These are phyloP conservation scores for Eutrema salsugineum DNA, from an alignment of 441 rosid genomes.

Conservation along the genomic window DNA sequence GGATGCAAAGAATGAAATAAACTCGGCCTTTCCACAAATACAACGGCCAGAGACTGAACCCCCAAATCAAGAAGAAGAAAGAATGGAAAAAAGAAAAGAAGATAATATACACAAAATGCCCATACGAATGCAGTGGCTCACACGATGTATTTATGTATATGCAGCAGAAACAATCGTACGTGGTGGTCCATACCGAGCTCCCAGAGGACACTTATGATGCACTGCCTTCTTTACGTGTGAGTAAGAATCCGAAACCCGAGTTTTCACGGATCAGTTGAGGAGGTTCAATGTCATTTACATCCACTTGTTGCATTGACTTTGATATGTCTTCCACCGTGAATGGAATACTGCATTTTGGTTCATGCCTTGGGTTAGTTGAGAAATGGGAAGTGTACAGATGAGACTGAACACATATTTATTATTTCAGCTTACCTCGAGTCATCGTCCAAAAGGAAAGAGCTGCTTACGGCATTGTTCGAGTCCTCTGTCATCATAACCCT, in stretches of 20 bases:
- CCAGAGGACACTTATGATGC: neutral
- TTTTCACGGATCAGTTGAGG: constrained; percentile 79
- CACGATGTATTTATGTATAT: constrained; percentile 23
- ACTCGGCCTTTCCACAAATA: constrained; percentile 6
- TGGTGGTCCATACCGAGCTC: constrained; percentile 4
- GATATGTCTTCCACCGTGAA: constrained; percentile 96
- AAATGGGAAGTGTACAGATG: neutral
- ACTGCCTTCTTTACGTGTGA: constrained; percentile 66
- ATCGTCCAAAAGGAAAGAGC: constrained; percentile 92
- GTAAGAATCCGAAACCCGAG: constrained; percentile 84
- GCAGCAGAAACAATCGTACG: constrained; percentile 8
- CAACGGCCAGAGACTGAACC: constrained; percentile 30
- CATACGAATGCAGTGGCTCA: constrained; percentile 18
- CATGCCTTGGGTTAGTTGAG: constrained; percentile 14
- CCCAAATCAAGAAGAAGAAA: constrained; percentile 26
- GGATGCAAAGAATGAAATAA: constrained; percentile 35
- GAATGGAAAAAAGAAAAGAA: neutral
- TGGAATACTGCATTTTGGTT: constrained; percentile 65
- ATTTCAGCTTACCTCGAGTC: constrained; percentile 70
- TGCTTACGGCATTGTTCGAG: constrained; percentile 86
- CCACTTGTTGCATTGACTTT: constrained; percentile 86
- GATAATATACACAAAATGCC: constrained; percentile 26
- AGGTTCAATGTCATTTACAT: constrained; percentile 81
- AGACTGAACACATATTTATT: neutral
- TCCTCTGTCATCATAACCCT: constrained; percentile 94